A percentile compares a stretch with the other conserved stretches of the same genome.
Conservation (phyloP, 176 grass and related monocot genomes). For the Avena atlantica region DNA sequence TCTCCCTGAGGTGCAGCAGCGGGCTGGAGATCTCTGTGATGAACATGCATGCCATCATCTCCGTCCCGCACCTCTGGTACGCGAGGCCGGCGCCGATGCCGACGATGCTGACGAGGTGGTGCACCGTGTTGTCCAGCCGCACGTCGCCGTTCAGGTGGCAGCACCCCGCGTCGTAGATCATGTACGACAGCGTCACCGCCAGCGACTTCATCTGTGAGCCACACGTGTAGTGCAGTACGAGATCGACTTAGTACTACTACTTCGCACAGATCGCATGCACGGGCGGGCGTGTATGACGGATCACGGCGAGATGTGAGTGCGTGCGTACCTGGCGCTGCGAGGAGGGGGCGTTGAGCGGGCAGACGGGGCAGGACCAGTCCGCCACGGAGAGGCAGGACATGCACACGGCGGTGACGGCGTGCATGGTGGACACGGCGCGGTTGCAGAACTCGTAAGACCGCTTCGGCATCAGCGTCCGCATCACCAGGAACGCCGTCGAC, state of each 20-base stretch:
- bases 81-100: conserved; percentile 67
- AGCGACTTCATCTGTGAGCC: conserved; percentile 58
- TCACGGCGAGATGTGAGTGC: not conserved
- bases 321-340: conserved; percentile 52
- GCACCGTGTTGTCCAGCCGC: conserved; percentile 55
- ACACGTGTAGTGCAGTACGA: not conserved
- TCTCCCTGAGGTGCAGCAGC: conserved; percentile 74
- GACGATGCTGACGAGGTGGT: conserved; percentile 74
- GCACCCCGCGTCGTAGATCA: conserved; percentile 73
- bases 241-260: no score
- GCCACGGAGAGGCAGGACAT: conserved; percentile 61
- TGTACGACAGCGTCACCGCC: conserved; percentile 63
- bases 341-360: conserved; percentile 61
- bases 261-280: not conserved
- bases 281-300: not conserved
- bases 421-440: conserved; percentile 61
- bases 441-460: conserved; percentile 75
- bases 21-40: conserved; percentile 83
- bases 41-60: conserved; percentile 65
- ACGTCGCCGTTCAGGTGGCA: conserved; percentile 57
- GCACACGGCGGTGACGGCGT: conserved; percentile 57
- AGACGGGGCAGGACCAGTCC: conserved; percentile 58
- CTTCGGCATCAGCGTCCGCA: conserved; percentile 47
- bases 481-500: conserved; percentile 61
- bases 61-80: conserved; percentile 73